Base-by-base conservation (phyloP, 371 early-diverging fungal genomes). In the Thermomucor indicae-seudaticae region DNA sequence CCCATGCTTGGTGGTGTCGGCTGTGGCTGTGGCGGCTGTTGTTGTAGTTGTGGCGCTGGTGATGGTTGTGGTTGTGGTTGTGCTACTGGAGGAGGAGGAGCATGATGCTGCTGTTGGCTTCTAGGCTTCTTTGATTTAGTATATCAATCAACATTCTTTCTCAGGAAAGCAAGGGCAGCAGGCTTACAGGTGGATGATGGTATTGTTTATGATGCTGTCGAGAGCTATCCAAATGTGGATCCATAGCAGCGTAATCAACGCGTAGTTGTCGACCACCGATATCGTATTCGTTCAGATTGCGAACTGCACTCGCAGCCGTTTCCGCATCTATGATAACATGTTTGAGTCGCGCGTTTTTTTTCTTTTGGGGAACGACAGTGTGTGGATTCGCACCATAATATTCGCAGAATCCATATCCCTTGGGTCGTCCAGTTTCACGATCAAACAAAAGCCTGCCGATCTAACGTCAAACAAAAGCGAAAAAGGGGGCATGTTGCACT, bases 381-480 rank as follows among this genome's bases (percentile, higher is more conserved):
- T 37, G 6, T 40, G 19, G 22, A 27, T 6, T 25, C 43, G 12
- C 52, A 79, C 89, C 92, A 55, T 82, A 81, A 56, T 83, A 92
- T 53, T 89, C 89, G 54, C 90, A 91, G 62, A 92, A 93, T 14
- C 92, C 95, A 63, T 85, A 92, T n/a, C 95, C 95, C 49, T 88
- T 86, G 4, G 92, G 89, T 67, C 88, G 88, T 43, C 88, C 88
- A n/a, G 91, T 84, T 2, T 92, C 93, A 32, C 87, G 79, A 67
- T 94, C 93, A 58, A 90, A 91, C 5, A 92, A 79, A 17, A 94
- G 73, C 44, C 91, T 86, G 20, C 1, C 10, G 11, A 39, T 8
- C 24, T 23, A 44, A 27, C n/a, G 4, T 27, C 20, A 8, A 7
- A 4, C 16, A 31, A 54, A 39, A 43, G 30, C n/a, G 24, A 20